A percentile compares a stretch with the other conserved stretches of the same genome.
Evolutionary conservation across 345 rosid species (phyloP).

Genomic region (Acer saccharum): DNA sequence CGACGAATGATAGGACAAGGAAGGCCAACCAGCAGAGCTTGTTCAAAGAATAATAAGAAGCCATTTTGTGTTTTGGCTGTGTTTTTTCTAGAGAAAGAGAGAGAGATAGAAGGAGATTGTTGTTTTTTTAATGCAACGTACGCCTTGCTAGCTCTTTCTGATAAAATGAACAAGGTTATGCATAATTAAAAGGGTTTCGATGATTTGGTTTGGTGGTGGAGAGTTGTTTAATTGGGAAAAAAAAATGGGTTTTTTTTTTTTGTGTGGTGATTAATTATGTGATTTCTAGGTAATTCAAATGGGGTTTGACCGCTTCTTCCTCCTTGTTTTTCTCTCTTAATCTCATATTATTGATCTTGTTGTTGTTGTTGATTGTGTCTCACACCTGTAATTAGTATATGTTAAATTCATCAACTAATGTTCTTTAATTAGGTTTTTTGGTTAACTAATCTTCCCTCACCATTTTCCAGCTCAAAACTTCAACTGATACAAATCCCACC

Average conservation of each 20-base stretch:
- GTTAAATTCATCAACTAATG: too few relatives aligned
- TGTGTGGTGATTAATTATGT: slow-evolving; percentile 36
- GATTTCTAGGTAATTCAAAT: neutral
- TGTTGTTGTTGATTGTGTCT: too few relatives aligned
- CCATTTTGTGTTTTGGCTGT: neutral
- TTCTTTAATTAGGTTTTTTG: too few relatives aligned
- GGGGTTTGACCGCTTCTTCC: slow-evolving; percentile 21
- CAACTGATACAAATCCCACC: too few relatives aligned
- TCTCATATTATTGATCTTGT: neutral
- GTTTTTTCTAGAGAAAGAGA: neutral
- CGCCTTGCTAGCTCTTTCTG: slow-evolving; percentile 33
- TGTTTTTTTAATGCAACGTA: neutral
- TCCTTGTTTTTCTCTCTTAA: slow-evolving; percentile 10
- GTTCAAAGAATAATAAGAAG: neutral
- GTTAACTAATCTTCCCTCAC: too few relatives aligned
- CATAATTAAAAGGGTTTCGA: neutral
- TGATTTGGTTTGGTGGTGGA: slow-evolving; percentile 11
- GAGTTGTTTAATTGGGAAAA: slow-evolving; percentile 14
- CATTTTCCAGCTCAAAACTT: too few relatives aligned
- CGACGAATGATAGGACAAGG: slow-evolving; percentile 31
- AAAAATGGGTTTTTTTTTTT: neutral
- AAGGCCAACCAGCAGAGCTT: slow-evolving; percentile 36
- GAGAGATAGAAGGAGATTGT: slow-evolving; percentile 2
- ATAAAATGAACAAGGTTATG: slow-evolving; percentile 31
- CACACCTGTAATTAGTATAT: slow-evolving; percentile 1